Evolutionary conservation across 768 basidiomycete genomes (phyloP).

Genomic region (Boletellus emodensis): DNA sequence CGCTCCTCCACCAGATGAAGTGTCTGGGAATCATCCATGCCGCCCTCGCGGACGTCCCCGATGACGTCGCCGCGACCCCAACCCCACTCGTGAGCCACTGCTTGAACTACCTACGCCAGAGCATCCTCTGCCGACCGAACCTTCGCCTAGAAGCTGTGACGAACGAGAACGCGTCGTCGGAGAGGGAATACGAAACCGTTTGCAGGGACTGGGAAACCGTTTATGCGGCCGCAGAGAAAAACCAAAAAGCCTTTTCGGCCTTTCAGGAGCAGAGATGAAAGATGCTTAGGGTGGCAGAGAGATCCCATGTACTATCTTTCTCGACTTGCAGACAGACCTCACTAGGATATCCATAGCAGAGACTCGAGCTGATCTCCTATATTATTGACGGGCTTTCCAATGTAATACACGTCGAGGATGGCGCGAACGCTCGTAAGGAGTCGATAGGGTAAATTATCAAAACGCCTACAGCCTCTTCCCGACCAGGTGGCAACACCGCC

Average conservation of each 20-base stretch:
- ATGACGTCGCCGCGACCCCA: neutral
- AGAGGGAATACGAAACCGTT: constrained; percentile 19
- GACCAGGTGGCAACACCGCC: too few relatives aligned
- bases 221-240: constrained; percentile 23
- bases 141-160: constrained; percentile 24
- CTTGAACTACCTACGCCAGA: constrained; percentile 36
- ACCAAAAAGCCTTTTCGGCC: constrained; percentile 1
- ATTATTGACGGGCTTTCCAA: too few relatives aligned
- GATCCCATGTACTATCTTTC: too few relatives aligned
- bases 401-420: too few relatives aligned
- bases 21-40: constrained; percentile 36
- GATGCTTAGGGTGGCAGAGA: too few relatives aligned
- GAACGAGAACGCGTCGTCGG: constrained; percentile 1
- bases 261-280: neutral
- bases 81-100: constrained; percentile 25
- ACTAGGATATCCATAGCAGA: too few relatives aligned
- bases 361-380: too few relatives aligned
- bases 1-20: constrained; percentile 39
- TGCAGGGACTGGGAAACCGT: constrained; percentile 29
- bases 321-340: too few relatives aligned
- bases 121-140: constrained; percentile 28
- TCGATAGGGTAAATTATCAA: too few relatives aligned
- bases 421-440: too few relatives aligned
- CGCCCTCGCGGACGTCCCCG: constrained; percentile 7
- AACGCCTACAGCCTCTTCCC: too few relatives aligned